Evolutionary conservation across 805 yeast species (phyloP).

Genomic region (Candida pseudoglaebosa): DNA sequence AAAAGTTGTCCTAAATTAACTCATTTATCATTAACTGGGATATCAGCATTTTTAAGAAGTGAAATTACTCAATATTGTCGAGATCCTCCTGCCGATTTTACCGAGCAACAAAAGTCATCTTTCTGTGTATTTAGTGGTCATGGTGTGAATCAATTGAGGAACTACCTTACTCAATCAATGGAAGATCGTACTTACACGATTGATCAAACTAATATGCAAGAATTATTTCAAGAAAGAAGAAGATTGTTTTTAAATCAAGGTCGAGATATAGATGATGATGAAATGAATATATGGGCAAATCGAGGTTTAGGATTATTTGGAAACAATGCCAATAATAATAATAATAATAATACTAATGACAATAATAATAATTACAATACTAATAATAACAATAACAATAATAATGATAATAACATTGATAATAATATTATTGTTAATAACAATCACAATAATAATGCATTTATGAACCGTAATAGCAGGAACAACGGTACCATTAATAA

Average conservation of each 20-base stretch:
- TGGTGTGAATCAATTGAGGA: slow-evolving; percentile 76
- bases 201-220: slow-evolving; percentile 30
- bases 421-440: background rate
- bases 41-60: slow-evolving; percentile 78
- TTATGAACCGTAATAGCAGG: background rate
- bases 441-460: background rate
- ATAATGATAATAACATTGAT: background rate
- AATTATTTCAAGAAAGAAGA: slow-evolving; percentile 25
- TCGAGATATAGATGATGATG: slow-evolving; percentile 19
- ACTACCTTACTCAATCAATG: slow-evolving; percentile 52
- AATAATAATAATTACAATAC: slow-evolving; percentile 1
- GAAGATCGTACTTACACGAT: slow-evolving; percentile 30
- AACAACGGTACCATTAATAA: background rate
- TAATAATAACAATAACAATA: slow-evolving; percentile 2
- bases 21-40: slow-evolving; percentile 89
- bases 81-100: slow-evolving; percentile 89
- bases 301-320: slow-evolving; percentile 5
- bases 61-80: slow-evolving; percentile 87
- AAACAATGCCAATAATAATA: slow-evolving; percentile 6
- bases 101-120: slow-evolving; percentile 73
- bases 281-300: slow-evolving; percentile 20
- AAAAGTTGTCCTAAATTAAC: slow-evolving; percentile 82
- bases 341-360: slow-evolving; percentile 4
- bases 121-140: slow-evolving; percentile 93
- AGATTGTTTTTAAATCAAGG: slow-evolving; percentile 20